Base-by-base conservation (phyloP, 2,329 filamentous ascomycete genomes). In the Tympanopsis confertula region DNA sequence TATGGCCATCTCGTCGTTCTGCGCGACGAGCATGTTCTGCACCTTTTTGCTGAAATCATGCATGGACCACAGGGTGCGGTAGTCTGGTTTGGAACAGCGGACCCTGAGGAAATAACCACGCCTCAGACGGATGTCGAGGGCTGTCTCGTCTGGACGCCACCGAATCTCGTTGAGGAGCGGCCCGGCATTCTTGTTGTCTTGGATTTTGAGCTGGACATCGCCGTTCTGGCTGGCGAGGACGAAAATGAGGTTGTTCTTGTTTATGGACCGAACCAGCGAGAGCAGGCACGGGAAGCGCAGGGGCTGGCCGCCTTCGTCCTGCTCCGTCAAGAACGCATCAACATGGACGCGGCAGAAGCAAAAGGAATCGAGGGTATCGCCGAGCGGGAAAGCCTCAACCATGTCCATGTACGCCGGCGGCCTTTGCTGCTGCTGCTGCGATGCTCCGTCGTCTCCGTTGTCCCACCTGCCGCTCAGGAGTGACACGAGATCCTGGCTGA, bases 21-120 rank as follows among this genome's bases (percentile, higher is more conserved):
- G 71, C 5, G 78, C 75, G 24, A 76, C 75, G 30, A 94, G 65
- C 37, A 76, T 83, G 19, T 70, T 68, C 50, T 87, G 81, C 2
- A 89, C 75, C 49, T 83, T 86, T 45, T 71, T 73, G 19, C 82
- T 85, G 53, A 93, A 89, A 42, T 94, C 86, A 45, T 87, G 86
- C 57, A 93, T 86, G 47, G 77, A 82, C 75, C 81, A 88, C 10
- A 94, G 59, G 44, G 74, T 78, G 43, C 79, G 74, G 61, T 83
- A 94, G 51, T 94, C 86, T n/a, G 72, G 64, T 48, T 87, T 82
- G 13, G 68, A 69, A 51, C 87, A 78, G 44, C 82, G 76, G 14
- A 91, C 62, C 15, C 72, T 73, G 30, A 94, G 60, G 41, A 80
- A 63, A 50, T 91, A 89, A 1, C 84, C 84, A 45, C 85, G 76